phyloP scores from a whole-genome alignment of 2,329 filamentous ascomycete species.

The Cadophora sp. region DNA sequence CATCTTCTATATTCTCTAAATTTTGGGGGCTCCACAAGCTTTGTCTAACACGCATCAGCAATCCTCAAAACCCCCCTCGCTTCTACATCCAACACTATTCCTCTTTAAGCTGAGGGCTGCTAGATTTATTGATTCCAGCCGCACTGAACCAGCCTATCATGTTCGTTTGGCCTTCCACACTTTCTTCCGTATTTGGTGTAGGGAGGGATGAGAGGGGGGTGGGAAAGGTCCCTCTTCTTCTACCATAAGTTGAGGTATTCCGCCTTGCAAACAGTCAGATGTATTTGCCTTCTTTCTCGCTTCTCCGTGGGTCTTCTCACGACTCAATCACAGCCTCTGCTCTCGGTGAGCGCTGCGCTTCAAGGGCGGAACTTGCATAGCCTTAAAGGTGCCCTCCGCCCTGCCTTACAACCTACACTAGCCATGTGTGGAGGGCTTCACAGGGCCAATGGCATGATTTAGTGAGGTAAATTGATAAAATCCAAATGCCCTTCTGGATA shows the following conservation, averaged over 20 bases:
- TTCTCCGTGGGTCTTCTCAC: not conserved
- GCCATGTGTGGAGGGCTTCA: not conserved
- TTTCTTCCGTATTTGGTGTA: not conserved
- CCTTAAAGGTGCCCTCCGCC: not conserved
- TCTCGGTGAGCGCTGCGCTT: conserved; percentile 7
- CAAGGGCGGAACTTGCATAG: not conserved
- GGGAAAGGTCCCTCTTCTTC: conserved; percentile 6
- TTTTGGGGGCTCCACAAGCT: not conserved
- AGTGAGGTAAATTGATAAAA: not conserved
- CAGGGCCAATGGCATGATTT: not conserved
- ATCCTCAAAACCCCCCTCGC: not conserved
- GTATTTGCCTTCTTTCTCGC: conserved; percentile 5
- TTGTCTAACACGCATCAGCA: not conserved
- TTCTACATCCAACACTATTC: not conserved
- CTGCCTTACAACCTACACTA: conserved; percentile 1
- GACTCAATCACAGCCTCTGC: not conserved
- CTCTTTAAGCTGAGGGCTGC: not conserved
- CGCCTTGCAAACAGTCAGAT: not conserved
- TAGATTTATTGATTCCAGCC: not conserved
- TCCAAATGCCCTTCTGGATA: not conserved
- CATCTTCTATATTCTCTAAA: not conserved
- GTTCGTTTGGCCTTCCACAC: not conserved
- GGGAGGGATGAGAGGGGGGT: not conserved
- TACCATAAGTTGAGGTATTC: conserved; percentile 9
- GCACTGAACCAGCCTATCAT: conserved; percentile 3